Conservation (phyloP, 2,329 filamentous ascomycete species). For the Neonectria sp. region DNA sequence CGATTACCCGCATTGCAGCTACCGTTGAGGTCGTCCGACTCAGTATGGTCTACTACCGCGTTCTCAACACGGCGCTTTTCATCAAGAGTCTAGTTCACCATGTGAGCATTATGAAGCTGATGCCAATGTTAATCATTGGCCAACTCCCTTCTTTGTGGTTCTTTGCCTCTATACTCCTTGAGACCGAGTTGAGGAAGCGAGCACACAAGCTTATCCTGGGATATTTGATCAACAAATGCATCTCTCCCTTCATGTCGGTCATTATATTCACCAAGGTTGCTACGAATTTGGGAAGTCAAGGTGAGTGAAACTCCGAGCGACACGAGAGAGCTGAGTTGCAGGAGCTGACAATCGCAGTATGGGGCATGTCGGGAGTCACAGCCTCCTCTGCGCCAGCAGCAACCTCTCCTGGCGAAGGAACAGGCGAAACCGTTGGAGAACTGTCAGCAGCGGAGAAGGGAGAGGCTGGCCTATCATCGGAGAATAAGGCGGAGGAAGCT, state of each 20-base stretch:
- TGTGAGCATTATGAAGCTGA: too few species aligned
- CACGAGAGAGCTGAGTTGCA: too few species aligned
- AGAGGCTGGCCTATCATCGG: background rate
- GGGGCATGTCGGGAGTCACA: slow-evolving; percentile 43
- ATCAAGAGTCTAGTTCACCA: too few species aligned
- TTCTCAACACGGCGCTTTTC: too few species aligned
- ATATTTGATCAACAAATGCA: slow-evolving; percentile 41
- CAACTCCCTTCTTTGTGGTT: too few species aligned
- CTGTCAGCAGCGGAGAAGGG: slow-evolving; percentile 34
- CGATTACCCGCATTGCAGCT: too few species aligned
- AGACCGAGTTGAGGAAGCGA: too few species aligned
- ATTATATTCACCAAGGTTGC: slow-evolving; percentile 47
- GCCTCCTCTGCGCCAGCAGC: slow-evolving; percentile 34
- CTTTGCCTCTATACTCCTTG: too few species aligned
- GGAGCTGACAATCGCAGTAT: slow-evolving; percentile 21
- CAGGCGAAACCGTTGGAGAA: background rate
- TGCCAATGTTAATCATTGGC: too few species aligned
- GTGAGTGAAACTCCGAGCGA: slow-evolving; percentile 16
- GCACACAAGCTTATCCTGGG: too few species aligned
- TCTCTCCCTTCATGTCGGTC: slow-evolving; percentile 39
- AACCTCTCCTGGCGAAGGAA: background rate
- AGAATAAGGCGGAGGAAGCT: background rate
- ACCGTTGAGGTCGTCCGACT: too few species aligned
- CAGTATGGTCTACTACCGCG: too few species aligned
- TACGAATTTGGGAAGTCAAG: slow-evolving; percentile 40